Evolutionary conservation across 2,329 filamentous ascomycete genomes (phyloP), one percentile per base, ranked within the genome.

Genomic region (Phialocephala subalpina): DNA sequence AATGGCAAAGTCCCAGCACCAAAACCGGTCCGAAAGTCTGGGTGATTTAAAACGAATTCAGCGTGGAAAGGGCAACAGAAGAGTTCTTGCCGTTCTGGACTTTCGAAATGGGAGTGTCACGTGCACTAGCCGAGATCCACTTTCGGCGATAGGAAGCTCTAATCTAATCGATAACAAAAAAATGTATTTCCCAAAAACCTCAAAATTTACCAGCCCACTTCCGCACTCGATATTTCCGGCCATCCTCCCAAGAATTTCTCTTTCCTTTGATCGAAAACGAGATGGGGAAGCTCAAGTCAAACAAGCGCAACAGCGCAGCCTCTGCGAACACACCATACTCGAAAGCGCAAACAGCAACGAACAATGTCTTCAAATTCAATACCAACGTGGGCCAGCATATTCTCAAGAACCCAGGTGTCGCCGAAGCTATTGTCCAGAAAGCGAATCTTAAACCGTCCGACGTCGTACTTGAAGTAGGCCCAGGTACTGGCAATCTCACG

Each of bases 351-450:
- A 66, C 70, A 12, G 60, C 72, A 11, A 76, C 76, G 65, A 94
- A 97, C 82, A 94, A 92, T 74, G 93, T 97, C 80, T 98, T 98
- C 87, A 97, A 97, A 79, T 97, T 97, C 88, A 97, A 75, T 60
- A 75, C 71, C n/a, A 72, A 73, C 52, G 69, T 73, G n/a, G 74
- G 95, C 73, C 89, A 92, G 77, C 72, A 98, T 59, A 96, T 99
- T 68, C 86, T 98, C 71, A 97, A 97, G 79, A 97, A 97, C 78
- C 92, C 92, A 1, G 92, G 92, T 74, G 91, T 97, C 58, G 91
- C 92, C 4, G 89, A 92, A 76, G 89, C 89, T 60, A 95, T 96
- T 72, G 92, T 95, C 36, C 85, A 91, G 72, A 98, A 98, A 82
- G 92, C 94, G 18, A 88, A 91, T 73, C 85, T 99, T 45, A 97